A percentile compares a stretch with the other conserved stretches of the same genome.
phyloP scores from a whole-genome alignment of 140 eudicot genomes.

The Artemisia princeps region DNA sequence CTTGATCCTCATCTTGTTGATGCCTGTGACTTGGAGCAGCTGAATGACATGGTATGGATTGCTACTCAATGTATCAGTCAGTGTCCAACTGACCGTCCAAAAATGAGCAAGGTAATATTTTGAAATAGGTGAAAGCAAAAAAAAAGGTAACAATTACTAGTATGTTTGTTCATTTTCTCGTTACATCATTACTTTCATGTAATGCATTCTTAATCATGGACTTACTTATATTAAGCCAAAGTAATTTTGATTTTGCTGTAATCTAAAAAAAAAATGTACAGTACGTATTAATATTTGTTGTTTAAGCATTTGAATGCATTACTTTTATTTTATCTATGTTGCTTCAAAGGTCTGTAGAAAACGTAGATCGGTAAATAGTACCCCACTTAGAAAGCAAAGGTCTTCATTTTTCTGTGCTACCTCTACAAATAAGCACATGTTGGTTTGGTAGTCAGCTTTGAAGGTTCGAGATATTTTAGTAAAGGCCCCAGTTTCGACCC shows the following conservation, averaged over 20 bases:
- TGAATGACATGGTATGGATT: constrained; percentile 43
- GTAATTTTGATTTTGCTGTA: not conserved
- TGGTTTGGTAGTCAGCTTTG: too few species aligned
- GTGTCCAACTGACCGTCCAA: constrained; percentile 53
- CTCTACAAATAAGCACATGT: too few species aligned
- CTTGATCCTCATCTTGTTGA: constrained; percentile 59
- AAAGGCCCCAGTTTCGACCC: too few species aligned
- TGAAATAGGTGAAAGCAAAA: constrained; percentile 29
- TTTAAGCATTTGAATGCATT: not conserved
- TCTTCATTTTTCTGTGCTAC: too few species aligned
- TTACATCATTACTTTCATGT: not conserved
- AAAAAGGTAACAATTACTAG: not conserved
- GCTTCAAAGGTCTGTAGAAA: not conserved
- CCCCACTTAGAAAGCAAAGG: too few species aligned
- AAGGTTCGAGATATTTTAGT: too few species aligned
- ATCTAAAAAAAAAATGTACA: not conserved
- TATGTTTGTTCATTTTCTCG: not conserved
- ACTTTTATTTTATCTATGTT: not conserved
- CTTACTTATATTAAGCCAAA: not conserved
- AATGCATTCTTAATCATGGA: not conserved
- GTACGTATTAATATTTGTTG: not conserved
- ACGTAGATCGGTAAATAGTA: too few species aligned
- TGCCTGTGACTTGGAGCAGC: constrained; percentile 51
- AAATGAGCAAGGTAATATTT: constrained; percentile 33
- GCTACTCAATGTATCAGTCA: constrained; percentile 58